Conservation (phyloP, 345 rosid genomes). For the Lepidium aucheri region DNA sequence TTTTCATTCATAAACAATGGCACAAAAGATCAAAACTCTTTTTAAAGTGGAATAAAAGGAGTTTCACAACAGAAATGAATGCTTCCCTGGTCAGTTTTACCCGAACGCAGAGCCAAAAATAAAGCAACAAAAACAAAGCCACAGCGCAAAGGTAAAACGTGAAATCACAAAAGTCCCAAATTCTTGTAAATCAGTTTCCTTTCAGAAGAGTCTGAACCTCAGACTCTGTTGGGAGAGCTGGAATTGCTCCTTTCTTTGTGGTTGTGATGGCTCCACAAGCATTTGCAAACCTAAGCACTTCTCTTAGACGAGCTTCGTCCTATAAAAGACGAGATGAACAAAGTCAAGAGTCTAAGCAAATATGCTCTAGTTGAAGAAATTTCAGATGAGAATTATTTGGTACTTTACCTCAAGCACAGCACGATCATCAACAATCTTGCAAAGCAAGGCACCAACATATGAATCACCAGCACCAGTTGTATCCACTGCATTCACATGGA, state of each 20-base stretch:
- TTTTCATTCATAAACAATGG: neutral
- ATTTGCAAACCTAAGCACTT: conserved; percentile 62
- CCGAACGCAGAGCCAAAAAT: neutral
- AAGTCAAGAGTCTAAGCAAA: neutral
- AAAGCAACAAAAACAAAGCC: neutral
- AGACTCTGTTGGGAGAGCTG: conserved; percentile 68
- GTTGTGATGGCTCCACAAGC: conserved; percentile 99
- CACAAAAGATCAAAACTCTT: neutral
- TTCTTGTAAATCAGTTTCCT: conserved; percentile 5
- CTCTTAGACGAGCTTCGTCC: conserved; percentile 75
- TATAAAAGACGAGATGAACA: conserved; percentile 5
- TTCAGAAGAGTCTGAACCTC: conserved; percentile 49
- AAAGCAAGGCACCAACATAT: conserved; percentile 77
- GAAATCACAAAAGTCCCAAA: neutral
- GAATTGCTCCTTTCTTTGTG: conserved; percentile 95
- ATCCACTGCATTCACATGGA: conserved; percentile 69
- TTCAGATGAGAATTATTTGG: neutral
- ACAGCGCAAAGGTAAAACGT: neutral
- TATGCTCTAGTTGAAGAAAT: neutral
- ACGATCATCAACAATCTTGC: conserved; percentile 70
- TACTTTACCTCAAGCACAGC: conserved; percentile 54
- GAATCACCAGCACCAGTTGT: conserved; percentile 99
- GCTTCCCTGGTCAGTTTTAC: neutral
- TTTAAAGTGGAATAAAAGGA: neutral
- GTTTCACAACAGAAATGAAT: neutral